A percentile compares a stretch with the other conserved stretches of the same genome.
Evolutionary conservation across 2,329 filamentous ascomycete genomes (phyloP).

Genomic region (Verticillium isaacii): DNA sequence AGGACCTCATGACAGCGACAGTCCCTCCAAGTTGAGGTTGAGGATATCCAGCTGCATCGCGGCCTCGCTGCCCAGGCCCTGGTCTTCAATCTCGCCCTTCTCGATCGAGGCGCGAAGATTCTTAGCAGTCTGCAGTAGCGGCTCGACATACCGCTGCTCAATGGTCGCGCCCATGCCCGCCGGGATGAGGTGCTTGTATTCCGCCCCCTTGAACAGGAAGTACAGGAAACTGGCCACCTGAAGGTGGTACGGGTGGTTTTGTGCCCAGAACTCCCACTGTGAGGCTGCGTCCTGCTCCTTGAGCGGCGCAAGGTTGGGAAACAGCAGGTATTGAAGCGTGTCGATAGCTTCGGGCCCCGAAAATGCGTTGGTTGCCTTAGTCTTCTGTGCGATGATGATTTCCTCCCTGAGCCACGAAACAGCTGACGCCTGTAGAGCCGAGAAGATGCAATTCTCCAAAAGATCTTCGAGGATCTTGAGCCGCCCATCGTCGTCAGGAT

Average conservation of each 20-base stretch:
- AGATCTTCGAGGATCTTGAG: constrained; percentile 60
- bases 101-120: constrained; percentile 25
- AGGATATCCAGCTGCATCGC: constrained; percentile 36
- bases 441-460: constrained; percentile 60
- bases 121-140: constrained; percentile 40
- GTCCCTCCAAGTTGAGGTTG: constrained; percentile 33
- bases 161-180: constrained; percentile 52
- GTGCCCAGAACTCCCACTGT: constrained; percentile 43
- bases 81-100: constrained; percentile 24
- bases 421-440: constrained; percentile 57
- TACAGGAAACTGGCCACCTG: constrained; percentile 58
- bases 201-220: constrained; percentile 44
- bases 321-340: constrained; percentile 56
- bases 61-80: constrained; percentile 19
- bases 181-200: constrained; percentile 45
- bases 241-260: constrained; percentile 49
- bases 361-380: constrained; percentile 33
- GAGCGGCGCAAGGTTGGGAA: constrained; percentile 50
- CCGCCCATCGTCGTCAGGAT: constrained; percentile 54
- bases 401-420: constrained; percentile 62
- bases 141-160: constrained; percentile 53
- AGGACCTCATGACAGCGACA: constrained; percentile 30
- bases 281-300: constrained; percentile 33
- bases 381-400: constrained; percentile 40
- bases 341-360: constrained; percentile 50